These are phyloP conservation scores for Colletotrichum godetiae DNA, from an alignment of 2,329 filamentous ascomycete species.

Conservation along the genomic window DNA sequence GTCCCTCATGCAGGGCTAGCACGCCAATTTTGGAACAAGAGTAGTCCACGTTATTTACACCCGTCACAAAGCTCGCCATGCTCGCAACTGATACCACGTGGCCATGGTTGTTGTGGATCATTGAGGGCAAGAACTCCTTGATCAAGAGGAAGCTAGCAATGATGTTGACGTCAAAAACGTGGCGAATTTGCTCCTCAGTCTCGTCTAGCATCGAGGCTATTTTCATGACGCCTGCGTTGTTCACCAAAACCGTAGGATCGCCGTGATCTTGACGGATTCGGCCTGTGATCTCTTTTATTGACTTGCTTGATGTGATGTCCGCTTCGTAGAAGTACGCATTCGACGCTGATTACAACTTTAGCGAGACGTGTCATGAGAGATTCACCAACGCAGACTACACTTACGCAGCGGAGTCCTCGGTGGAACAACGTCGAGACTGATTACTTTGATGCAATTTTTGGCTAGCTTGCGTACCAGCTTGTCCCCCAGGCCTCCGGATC, in stretches of 20 bases:
- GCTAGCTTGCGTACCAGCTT: constrained; percentile 25
- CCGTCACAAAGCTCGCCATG: constrained; percentile 58
- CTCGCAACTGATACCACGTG: constrained; percentile 65
- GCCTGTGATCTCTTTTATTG: constrained; percentile 53
- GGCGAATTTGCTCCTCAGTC: constrained; percentile 50
- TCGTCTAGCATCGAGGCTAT: constrained; percentile 51
- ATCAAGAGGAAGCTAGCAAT: constrained; percentile 58
- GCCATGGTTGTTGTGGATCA: constrained; percentile 59
- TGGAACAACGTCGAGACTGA: constrained; percentile 20
- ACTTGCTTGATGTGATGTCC: constrained; percentile 15
- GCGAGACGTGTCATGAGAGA: too few species aligned
- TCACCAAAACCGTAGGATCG: constrained; percentile 48
- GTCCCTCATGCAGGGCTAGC: constrained; percentile 63
- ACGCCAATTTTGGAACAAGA: constrained; percentile 62
- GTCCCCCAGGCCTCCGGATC: constrained; percentile 24
- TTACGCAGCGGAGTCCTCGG: constrained; percentile 13
- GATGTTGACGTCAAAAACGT: constrained; percentile 61
- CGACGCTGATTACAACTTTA: neutral
- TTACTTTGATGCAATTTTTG: constrained; percentile 26
- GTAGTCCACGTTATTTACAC: constrained; percentile 63
- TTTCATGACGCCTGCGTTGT: constrained; percentile 52
- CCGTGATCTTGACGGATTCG: constrained; percentile 52
- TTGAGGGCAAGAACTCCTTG: constrained; percentile 59
- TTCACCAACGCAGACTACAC: neutral
- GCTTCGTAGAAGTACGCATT: constrained; percentile 28